phyloP scores from a whole-genome alignment of 73 alveolate genomes.

The Paramecium primaurelia region DNA sequence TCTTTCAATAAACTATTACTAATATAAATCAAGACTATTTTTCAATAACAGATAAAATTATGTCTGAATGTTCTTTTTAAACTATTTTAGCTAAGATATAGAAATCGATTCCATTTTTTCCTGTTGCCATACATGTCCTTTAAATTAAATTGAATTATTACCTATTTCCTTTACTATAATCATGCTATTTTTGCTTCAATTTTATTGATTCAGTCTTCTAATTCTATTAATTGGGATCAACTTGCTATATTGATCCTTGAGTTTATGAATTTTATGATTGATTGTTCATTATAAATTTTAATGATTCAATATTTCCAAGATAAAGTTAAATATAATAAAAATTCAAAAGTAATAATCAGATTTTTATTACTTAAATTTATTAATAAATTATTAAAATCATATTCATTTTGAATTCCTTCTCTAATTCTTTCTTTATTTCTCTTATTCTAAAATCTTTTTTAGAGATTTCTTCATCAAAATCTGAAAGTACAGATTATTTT shows the following conservation, averaged over 20 bases:
- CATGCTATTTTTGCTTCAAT: not conserved
- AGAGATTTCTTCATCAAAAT: not conserved
- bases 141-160: not conserved
- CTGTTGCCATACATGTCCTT: constrained; percentile 12
- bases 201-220: not conserved
- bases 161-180: not conserved
- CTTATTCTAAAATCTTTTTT: not conserved
- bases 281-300: not conserved
- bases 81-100: not conserved
- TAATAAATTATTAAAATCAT: not conserved
- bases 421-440: not conserved
- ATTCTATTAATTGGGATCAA: not conserved
- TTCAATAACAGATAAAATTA: not conserved
- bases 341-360: not conserved
- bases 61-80: not conserved
- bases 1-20: not conserved
- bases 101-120: not conserved
- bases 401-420: not conserved
- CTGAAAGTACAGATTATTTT: not conserved
- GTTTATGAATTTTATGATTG: not conserved
- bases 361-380: not conserved
- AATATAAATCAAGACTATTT: not conserved
- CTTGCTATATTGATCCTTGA: not conserved
- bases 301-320: not conserved
- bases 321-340: not conserved